A percentile compares a stretch with the other conserved stretches of the same genome.
Conservation (phyloP, 2,329 filamentous ascomycete genomes). For the Arthroderma sp. region DNA sequence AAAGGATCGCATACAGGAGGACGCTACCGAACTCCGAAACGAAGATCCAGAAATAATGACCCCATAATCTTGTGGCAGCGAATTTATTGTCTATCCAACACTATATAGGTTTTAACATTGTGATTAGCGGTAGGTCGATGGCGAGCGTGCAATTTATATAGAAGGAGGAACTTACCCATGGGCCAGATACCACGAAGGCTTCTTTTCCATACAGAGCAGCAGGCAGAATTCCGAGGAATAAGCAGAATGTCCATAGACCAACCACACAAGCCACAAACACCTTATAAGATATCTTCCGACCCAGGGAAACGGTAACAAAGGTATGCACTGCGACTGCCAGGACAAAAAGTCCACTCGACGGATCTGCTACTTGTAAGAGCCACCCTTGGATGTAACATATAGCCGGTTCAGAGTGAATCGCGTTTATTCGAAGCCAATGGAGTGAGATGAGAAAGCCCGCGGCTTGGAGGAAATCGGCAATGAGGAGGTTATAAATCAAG, state of each 20-base stretch:
- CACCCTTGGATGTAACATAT: slow-evolving; percentile 39
- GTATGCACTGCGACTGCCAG: slow-evolving; percentile 42
- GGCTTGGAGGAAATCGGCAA: slow-evolving; percentile 39
- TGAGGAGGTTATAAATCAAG: slow-evolving; percentile 39
- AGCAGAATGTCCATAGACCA: slow-evolving; percentile 32
- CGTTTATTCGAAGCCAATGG: slow-evolving; percentile 32
- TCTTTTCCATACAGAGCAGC: slow-evolving; percentile 27
- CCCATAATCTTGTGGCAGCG: slow-evolving; percentile 34
- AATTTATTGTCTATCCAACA: slow-evolving; percentile 36
- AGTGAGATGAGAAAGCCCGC: slow-evolving; percentile 36
- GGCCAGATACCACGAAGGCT: slow-evolving; percentile 36
- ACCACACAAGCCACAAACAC: slow-evolving; percentile 33
- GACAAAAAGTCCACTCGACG: slow-evolving; percentile 38
- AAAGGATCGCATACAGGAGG: slow-evolving; percentile 35
- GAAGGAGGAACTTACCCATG: slow-evolving; percentile 31
- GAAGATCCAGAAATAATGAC: slow-evolving; percentile 43
- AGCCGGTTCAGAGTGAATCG: slow-evolving; percentile 31
- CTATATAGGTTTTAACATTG: slow-evolving; percentile 16
- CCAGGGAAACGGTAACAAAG: slow-evolving; percentile 35
- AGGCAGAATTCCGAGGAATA: slow-evolving; percentile 34
- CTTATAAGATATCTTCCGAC: slow-evolving; percentile 32
- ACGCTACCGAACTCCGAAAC: slow-evolving; percentile 38
- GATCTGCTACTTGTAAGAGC: slow-evolving; percentile 39
- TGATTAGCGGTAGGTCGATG: slow-evolving; percentile 4
- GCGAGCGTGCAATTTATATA: neutral